phyloP scores from a whole-genome alignment of 1,284 basidiomycete species.

The Trametes sp. region DNA sequence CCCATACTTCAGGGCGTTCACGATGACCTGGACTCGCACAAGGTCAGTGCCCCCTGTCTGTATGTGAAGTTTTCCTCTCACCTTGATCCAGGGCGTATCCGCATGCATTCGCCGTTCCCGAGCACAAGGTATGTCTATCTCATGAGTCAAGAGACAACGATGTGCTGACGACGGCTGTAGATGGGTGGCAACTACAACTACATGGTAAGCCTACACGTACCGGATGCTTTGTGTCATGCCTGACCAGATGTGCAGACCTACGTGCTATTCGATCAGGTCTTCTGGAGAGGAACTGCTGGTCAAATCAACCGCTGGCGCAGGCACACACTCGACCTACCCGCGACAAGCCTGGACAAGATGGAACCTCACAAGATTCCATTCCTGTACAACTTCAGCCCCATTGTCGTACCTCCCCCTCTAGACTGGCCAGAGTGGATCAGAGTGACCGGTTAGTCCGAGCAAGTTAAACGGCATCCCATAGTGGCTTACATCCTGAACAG shows the following conservation, averaged over 20 bases:
- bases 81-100: constrained; percentile 79
- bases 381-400: constrained; percentile 95
- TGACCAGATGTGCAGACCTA: constrained; percentile 63
- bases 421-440: constrained; percentile 99
- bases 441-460: constrained; percentile 58
- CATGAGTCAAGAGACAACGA: background rate
- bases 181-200: constrained; percentile 98
- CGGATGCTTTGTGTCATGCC: no score
- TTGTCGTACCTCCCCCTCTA: constrained; percentile 86
- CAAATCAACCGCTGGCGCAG: constrained; percentile 96
- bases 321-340: constrained; percentile 76
- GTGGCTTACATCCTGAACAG: constrained; percentile 40
- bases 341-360: constrained; percentile 91
- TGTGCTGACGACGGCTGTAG: constrained; percentile 47
- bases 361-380: constrained; percentile 97
- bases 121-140: constrained; percentile 66
- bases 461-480: background rate
- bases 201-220: constrained; percentile 67
- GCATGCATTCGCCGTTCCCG: constrained; percentile 97
- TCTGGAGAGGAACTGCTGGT: constrained; percentile 93
- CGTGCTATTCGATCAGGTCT: constrained; percentile 96
- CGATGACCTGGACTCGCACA: constrained; percentile 86
- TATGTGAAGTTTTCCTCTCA: constrained; percentile 2
- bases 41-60: constrained; percentile 49
- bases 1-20: constrained; percentile 94